Base-by-base conservation (phyloP, 768 basidiomycete genomes). In the Termitomyces titanicus region DNA sequence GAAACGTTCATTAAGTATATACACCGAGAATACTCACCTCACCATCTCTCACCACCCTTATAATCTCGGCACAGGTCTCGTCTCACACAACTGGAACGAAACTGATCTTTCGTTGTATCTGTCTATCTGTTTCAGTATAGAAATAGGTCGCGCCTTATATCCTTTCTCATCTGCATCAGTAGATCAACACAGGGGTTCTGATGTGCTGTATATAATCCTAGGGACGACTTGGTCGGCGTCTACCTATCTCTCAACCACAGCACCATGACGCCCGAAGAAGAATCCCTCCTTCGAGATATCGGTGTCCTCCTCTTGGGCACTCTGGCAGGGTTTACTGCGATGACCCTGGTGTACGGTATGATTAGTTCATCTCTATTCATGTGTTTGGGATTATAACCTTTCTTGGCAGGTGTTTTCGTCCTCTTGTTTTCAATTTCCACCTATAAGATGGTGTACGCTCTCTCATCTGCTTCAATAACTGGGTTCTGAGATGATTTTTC, bases 281-380 rank as follows among this genome's bases (percentile, higher is more conserved):
- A 59, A 46, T 11, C 2, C 1, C 55, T 60, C 17, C 52, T 60
- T 39, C 59, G 55, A 3, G 43, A 60, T 5, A 60, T 60, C 18
- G 59, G 59, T 22, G 55, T 60, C 22, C 47, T 53, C 37, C 55
- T 60, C 13, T 43, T 60, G 12, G 59, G 59, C 6, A 54, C 53
- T 34, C 47, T 60, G 10, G 59, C 59, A 37, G 59, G 59, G 9
- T 60, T 60, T 25, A 60, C 59, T 20, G 51, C 59, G 42, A 60
- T 60, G 55, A 60, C 59, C 12, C 37, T 60, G 43, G 54, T 60
- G 18, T 60, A 60, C 18, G 59, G 59, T 56, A 33, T 22, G 50
- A 39, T 33, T 8, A 22, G 3, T 27, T 38, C 3, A 13, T 27
- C 3, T 25, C n/a, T 25, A 15, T 20, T 29, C 7, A 17, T 25